Conservation (phyloP, 139 green algal genomes). For the Axilococcus clingmanii region DNA sequence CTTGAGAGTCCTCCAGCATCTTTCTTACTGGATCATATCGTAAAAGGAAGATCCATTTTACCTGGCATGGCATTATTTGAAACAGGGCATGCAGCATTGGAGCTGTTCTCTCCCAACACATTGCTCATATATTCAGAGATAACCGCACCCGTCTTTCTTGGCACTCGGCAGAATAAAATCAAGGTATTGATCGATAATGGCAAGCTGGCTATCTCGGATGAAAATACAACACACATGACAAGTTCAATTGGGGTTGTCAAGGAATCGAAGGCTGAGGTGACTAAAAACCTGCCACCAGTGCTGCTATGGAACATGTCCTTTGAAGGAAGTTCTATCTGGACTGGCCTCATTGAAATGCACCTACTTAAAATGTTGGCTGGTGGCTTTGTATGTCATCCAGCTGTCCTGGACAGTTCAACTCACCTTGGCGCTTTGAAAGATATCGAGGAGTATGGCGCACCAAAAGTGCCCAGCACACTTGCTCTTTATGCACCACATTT, state of each 20-base stretch:
- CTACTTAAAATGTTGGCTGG: background rate
- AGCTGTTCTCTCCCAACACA: background rate
- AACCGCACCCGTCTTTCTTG: background rate
- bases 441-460: no score
- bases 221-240: background rate
- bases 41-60: background rate
- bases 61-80: constrained; percentile 7
- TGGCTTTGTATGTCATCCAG: background rate
- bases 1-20: constrained; percentile 21
- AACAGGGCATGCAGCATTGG: background rate
- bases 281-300: no score
- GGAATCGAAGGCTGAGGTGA: no score
- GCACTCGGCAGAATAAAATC: background rate
- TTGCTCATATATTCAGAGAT: background rate
- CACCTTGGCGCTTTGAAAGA: no score
- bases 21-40: constrained; percentile 64
- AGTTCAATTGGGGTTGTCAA: background rate
- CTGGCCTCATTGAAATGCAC: background rate
- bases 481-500: no score
- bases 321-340: no score
- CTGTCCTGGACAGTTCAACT: background rate
- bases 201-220: background rate
- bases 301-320: background rate
- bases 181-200: background rate
- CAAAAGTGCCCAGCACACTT: no score